These are phyloP conservation scores for Carex pumila DNA, from an alignment of 176 grass and related monocot genomes.

Conservation along the genomic window DNA sequence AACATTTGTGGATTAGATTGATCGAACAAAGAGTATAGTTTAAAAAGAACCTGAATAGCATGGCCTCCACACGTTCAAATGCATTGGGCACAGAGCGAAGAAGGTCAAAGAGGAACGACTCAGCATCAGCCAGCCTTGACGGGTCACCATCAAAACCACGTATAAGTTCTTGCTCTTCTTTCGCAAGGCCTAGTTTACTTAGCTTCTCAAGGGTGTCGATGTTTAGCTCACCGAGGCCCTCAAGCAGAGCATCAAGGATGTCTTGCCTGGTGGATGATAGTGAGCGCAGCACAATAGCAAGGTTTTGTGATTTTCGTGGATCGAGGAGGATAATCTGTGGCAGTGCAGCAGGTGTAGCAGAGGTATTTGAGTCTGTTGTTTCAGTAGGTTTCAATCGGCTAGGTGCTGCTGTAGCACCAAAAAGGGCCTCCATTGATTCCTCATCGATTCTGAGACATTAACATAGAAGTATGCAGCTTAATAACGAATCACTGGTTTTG, in stretches of 20 bases:
- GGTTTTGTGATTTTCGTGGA: conserved; percentile 79
- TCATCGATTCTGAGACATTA: conserved; percentile 61
- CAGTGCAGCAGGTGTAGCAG: conserved; percentile 21
- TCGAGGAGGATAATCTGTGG: conserved; percentile 73
- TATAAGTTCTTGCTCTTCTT: conserved; percentile 62
- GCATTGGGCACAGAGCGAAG: conserved; percentile 54
- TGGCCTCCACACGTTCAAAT: conserved; percentile 49
- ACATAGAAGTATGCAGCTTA: not conserved
- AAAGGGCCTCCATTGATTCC: conserved; percentile 81
- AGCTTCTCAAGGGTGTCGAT: conserved; percentile 71
- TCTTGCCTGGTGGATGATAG: conserved; percentile 48
- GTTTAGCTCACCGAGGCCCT: conserved; percentile 50
- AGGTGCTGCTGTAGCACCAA: conserved; percentile 53
- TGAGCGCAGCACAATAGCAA: conserved; percentile 86
- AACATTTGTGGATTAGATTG: not conserved
- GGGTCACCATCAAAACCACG: conserved; percentile 64
- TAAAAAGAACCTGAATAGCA: conserved; percentile 53
- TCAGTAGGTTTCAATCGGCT: conserved; percentile 33
- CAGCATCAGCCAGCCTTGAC: conserved; percentile 48
- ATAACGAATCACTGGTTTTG: not conserved
- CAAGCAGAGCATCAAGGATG: conserved; percentile 57
- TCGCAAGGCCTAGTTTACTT: conserved; percentile 40
- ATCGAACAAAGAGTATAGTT: not conserved
- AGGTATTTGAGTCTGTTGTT: conserved; percentile 24
- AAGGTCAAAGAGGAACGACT: conserved; percentile 62